These are phyloP conservation scores for Magnolia officinalis DNA, from an alignment of 164 flowering plant species.

Conservation along the genomic window DNA sequence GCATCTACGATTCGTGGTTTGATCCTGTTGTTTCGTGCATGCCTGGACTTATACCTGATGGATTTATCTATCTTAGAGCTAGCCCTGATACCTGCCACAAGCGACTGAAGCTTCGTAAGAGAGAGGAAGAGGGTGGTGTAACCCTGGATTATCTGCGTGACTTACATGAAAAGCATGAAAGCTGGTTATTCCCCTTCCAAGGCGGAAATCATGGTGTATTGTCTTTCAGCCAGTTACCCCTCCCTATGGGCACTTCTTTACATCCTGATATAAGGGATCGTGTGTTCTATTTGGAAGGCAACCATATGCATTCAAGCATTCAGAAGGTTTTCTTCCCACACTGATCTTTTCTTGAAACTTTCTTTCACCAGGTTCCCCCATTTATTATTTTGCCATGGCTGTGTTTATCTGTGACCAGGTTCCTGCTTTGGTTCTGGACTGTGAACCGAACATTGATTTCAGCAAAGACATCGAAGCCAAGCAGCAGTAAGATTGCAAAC, in stretches of 20 bases:
- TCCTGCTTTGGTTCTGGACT: constrained; percentile 93
- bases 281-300: constrained; percentile 84
- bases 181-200: constrained; percentile 83
- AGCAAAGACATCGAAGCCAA: constrained; percentile 89
- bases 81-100: constrained; percentile 96
- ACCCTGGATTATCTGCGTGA: constrained; percentile 75
- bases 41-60: constrained; percentile 96
- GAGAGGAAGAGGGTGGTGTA: constrained; percentile 93
- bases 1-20: constrained; percentile 98
- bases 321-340: constrained; percentile 56
- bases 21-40: constrained; percentile 91
- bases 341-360: background rate
- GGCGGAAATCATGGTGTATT: constrained; percentile 78
- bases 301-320: constrained; percentile 93
- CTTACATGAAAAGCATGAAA: constrained; percentile 95
- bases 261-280: constrained; percentile 88
- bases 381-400: constrained; percentile 2
- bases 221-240: constrained; percentile 62
- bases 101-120: constrained; percentile 73
- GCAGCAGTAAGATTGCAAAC: constrained; percentile 54
- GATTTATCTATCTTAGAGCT: constrained; percentile 92
- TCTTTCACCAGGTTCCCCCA: background rate
- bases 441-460: constrained; percentile 94
- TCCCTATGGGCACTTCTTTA: constrained; percentile 46
- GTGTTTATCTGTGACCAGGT: constrained; percentile 47